Evolutionary conservation across 805 yeast species (phyloP), one percentile per base, ranked within the genome.

Genomic region (Pichia nakasei): DNA sequence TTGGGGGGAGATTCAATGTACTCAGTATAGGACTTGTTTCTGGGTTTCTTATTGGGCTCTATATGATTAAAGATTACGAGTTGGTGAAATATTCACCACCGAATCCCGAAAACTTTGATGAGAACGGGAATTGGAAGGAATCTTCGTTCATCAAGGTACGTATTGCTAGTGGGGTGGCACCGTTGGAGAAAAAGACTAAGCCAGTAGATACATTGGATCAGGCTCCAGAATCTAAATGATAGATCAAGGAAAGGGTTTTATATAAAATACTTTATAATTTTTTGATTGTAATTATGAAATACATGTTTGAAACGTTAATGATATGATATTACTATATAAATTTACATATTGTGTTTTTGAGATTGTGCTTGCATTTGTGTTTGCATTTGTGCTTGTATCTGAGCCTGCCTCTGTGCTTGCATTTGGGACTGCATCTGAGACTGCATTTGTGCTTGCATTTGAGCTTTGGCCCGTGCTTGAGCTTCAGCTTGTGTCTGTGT

Each of bases 41-140:
- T 0, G 67, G 67, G 8, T 60, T 58, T 35, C 41, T 43, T 0
- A 20, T 48, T 12, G 64, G 65, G 2, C 21, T 63, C 7, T 58
- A 57, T 44, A 21, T 55, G 41, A 42, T 64, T 2, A 58, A 54
- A 35, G 67, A 64, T 41, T 65, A 58, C 42, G 59, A 68, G 41
- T 49, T 69, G 42, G 52, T 71, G 35, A 70, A 69, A 50, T 63
- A 60, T 43, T 51, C 61, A 13, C 73, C 74, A 22, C 64, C 72
- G 1, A 61, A 61, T 40, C 61, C 65, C 4, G 66, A 59, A 21
- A 60, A 61, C 45, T 60, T 57, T 37, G 68, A 68, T 41, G 63
- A 61, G 37, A 55, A 67, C 36, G 68, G 69, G 0, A 63, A 68
- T 13, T 64, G 67, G 50, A 65, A 66, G 35, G 61, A 56, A 35